Percentiles rank a stretch among this genome's conserved stretches.
Conservation (phyloP, 2,329 filamentous ascomycete genomes). For the Uncinocarpus reesii region DNA sequence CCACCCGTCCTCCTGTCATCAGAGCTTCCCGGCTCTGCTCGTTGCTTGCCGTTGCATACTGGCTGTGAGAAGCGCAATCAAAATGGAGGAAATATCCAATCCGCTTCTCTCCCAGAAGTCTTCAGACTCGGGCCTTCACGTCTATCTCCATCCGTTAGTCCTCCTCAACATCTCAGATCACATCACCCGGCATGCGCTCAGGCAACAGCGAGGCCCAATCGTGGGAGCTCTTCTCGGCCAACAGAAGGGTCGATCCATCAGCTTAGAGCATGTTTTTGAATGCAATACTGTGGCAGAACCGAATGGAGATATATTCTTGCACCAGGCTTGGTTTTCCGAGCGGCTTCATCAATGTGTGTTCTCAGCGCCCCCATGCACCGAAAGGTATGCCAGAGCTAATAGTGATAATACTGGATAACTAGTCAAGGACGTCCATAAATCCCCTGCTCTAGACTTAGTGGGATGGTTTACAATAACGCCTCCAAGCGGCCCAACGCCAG, state of each 20-base stretch:
- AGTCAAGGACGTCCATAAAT: constrained; percentile 86
- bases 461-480: constrained; percentile 83
- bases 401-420: constrained; percentile 1
- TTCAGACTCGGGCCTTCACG: constrained; percentile 64
- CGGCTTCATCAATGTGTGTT: constrained; percentile 69
- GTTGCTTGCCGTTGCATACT: neutral
- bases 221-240: constrained; percentile 83
- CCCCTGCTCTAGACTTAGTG: constrained; percentile 70
- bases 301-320: constrained; percentile 52
- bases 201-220: constrained; percentile 63
- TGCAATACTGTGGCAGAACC: constrained; percentile 48
- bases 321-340: constrained; percentile 61
- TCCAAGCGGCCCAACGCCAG: constrained; percentile 56
- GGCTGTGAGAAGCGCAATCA: neutral
- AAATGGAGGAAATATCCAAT: constrained; percentile 45
- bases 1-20: neutral
- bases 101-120: constrained; percentile 57
- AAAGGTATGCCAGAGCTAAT: neutral
- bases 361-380: neutral
- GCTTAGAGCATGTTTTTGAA: constrained; percentile 87
- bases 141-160: constrained; percentile 83
- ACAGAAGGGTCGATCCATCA: constrained; percentile 81
- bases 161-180: constrained; percentile 95
- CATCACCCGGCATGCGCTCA: constrained; percentile 78
- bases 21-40: neutral